Percentiles rank a stretch among this genome's conserved stretches.
phyloP scores from a whole-genome alignment of 2,329 filamentous ascomycete species.

The Hypoxylon sp. region DNA sequence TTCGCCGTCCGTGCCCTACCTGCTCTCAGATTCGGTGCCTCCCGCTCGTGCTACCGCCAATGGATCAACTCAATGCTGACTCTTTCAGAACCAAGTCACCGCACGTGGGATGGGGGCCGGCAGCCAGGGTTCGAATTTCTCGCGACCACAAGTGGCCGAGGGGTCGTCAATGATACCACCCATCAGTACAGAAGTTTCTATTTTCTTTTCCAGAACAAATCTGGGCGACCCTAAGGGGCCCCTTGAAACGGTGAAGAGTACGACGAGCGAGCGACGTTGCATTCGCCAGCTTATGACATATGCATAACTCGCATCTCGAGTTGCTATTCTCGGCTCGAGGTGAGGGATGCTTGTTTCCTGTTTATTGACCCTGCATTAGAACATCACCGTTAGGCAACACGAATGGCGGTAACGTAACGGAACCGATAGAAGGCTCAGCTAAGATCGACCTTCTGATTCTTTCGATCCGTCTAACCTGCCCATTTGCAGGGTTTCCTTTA shows the following conservation, averaged over 20 bases:
- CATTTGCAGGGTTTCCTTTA: slow-evolving; percentile 15
- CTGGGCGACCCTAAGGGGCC: slow-evolving; percentile 2
- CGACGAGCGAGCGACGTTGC: slow-evolving; percentile 35
- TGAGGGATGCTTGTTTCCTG: slow-evolving; percentile 26
- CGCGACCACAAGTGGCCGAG: slow-evolving; percentile 21
- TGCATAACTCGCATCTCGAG: slow-evolving; percentile 20
- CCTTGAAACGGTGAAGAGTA: slow-evolving; percentile 35
- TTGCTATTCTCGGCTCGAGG: slow-evolving; percentile 40
- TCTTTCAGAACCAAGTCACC: slow-evolving; percentile 15
- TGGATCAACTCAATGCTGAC: slow-evolving; percentile 33
- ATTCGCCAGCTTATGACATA: slow-evolving; percentile 30
- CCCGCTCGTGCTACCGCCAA: slow-evolving; percentile 21
- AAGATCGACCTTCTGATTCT: slow-evolving; percentile 25
- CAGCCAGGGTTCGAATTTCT: slow-evolving; percentile 31
- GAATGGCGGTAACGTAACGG: neutral
- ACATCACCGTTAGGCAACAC: slow-evolving; percentile 9
- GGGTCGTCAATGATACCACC: slow-evolving; percentile 12
- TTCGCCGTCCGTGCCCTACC: slow-evolving; percentile 10
- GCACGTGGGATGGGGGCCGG: slow-evolving; percentile 28
- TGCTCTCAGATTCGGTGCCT: slow-evolving; percentile 25
- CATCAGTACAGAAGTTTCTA: slow-evolving; percentile 32
- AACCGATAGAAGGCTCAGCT: slow-evolving; percentile 21
- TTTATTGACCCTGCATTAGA: slow-evolving; percentile 29
- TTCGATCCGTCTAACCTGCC: neutral
- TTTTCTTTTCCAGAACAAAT: slow-evolving; percentile 42